Percentiles rank a stretch among this genome's conserved stretches.
These are phyloP conservation scores for Peziza echinospora DNA, from an alignment of 495 filamentous ascomycete species.

Conservation along the genomic window DNA sequence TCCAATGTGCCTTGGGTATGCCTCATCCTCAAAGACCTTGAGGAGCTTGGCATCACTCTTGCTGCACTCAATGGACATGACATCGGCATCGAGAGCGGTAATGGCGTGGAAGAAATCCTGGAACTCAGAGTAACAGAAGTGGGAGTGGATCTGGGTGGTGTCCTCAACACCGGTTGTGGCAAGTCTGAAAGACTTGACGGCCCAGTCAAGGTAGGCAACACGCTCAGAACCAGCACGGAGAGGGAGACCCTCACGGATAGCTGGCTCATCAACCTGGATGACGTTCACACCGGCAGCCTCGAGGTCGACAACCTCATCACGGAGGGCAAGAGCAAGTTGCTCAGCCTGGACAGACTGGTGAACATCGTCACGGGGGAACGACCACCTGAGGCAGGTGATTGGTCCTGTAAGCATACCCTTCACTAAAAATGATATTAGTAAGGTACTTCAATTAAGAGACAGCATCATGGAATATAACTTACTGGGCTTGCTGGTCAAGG, in stretches of 20 bases:
- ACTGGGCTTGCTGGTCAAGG: slow-evolving; percentile 88
- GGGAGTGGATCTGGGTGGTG: slow-evolving; percentile 94
- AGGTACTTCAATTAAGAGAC: not conserved
- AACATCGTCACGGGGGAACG: slow-evolving; percentile 96
- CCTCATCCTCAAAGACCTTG: slow-evolving; percentile 91
- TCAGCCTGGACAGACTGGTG: slow-evolving; percentile 97
- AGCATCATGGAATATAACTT: too few relatives aligned
- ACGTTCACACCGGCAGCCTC: slow-evolving; percentile 88
- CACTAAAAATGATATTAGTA: too few relatives aligned
- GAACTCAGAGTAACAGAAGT: slow-evolving; percentile 99
- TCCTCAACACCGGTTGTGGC: slow-evolving; percentile 76
- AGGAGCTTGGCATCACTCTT: slow-evolving; percentile 98
- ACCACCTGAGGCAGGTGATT: slow-evolving; percentile 96
- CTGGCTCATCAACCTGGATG: slow-evolving; percentile 98
- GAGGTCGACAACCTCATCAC: slow-evolving; percentile 94
- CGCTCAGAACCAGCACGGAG: slow-evolving; percentile 81
- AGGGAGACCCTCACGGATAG: slow-evolving; percentile 95
- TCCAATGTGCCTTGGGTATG: slow-evolving; percentile 90
- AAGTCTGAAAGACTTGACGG: slow-evolving; percentile 89
- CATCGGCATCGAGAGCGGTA: slow-evolving; percentile 90
- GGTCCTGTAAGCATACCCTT: slow-evolving; percentile 99
- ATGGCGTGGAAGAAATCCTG: slow-evolving; percentile 99
- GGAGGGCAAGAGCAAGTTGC: slow-evolving; percentile 92
- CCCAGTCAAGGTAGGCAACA: slow-evolving; percentile 87
- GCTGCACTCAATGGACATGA: slow-evolving; percentile 97